Evolutionary conservation across 2,329 filamentous ascomycete genomes (phyloP), one percentile per base, ranked within the genome.

Genomic region (Colletotrichum orchidophilum): DNA sequence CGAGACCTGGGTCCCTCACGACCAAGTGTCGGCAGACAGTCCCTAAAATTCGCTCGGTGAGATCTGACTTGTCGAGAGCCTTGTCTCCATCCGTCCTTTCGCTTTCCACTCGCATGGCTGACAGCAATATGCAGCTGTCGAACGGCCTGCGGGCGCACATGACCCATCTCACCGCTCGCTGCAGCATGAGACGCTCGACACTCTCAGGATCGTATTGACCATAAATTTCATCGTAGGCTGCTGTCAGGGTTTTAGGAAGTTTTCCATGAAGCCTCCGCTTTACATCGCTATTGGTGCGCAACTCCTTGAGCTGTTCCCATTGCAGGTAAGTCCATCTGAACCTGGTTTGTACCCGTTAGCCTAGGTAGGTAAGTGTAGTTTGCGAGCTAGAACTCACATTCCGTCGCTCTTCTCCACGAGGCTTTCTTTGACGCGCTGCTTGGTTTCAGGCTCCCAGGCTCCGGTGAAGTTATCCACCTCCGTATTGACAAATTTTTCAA

Each of bases 211-310:
- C 3, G 18, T 42, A 6, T 18, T 42, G 18, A 42, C n/a, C 39
- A 3, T n/a, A 42, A 8, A 42, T 42, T 18, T 42, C 39, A 3
- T 42, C 39, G 39, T 42, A 42, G 6, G 39, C 39, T 42, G 18
- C n/a, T 1, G 39, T 42, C 15, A 42, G 39, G 8, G 39, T 42
- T 3, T 9, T 3, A 18, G 39, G 39, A 42, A 42, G 39, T 0
- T 42, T 0, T 0, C 15, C 39, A n/a, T n/a, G n/a, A 42, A 42
- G 39, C 0, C 15, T 42, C 15, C 5, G 6, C n/a, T 0, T 1
- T 5, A 42, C 39, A 42, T 1, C n/a, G 39, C 0, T 42, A 42
- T 42, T 42, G 39, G 39, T 42, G 5, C n/a, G 15, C 2, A n/a
- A 42, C 39, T 42, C 39, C 39, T 42, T 42, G 39, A 42, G 39